These are phyloP conservation scores for Pezicula radicicola DNA, from an alignment of 2,329 filamentous ascomycete species.

Conservation along the genomic window DNA sequence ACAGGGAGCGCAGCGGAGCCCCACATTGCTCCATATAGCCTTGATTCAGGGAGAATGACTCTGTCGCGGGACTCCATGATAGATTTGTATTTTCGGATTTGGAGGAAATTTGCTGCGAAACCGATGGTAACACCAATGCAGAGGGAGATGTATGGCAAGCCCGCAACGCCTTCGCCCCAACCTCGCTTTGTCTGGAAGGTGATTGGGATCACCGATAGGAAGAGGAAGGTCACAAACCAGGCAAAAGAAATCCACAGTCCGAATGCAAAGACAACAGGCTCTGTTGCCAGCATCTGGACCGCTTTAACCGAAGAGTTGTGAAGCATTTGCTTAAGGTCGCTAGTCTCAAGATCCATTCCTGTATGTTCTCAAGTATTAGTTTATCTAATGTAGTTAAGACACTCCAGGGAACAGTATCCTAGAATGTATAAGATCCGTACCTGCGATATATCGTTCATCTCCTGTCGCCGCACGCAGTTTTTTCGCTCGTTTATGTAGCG, in stretches of 20 bases:
- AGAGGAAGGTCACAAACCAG: slow-evolving; percentile 84
- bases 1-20: slow-evolving; percentile 71
- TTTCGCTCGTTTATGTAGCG: slow-evolving; percentile 72
- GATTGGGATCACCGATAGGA: slow-evolving; percentile 74
- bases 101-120: slow-evolving; percentile 45
- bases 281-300: slow-evolving; percentile 67
- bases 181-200: slow-evolving; percentile 68
- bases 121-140: slow-evolving; percentile 33
- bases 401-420: too few species aligned
- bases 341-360: slow-evolving; percentile 47
- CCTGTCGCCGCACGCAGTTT: slow-evolving; percentile 62
- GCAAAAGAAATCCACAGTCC: slow-evolving; percentile 85
- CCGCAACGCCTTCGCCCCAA: slow-evolving; percentile 58
- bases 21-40: slow-evolving; percentile 78
- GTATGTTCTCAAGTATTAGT: too few species aligned
- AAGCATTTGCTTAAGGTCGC: slow-evolving; percentile 61
- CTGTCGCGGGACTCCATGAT: slow-evolving; percentile 14
- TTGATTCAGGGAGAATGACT: slow-evolving; percentile 58
- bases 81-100: slow-evolving; percentile 38
- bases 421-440: too few species aligned
- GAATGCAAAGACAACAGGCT: slow-evolving; percentile 80
- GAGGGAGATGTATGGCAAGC: slow-evolving; percentile 56
- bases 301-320: slow-evolving; percentile 70
- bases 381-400: too few species aligned
- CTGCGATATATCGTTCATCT: slow-evolving; percentile 46